Conservation (phyloP, 352 stramenopile species). For the Globisporangium spinosum region DNA sequence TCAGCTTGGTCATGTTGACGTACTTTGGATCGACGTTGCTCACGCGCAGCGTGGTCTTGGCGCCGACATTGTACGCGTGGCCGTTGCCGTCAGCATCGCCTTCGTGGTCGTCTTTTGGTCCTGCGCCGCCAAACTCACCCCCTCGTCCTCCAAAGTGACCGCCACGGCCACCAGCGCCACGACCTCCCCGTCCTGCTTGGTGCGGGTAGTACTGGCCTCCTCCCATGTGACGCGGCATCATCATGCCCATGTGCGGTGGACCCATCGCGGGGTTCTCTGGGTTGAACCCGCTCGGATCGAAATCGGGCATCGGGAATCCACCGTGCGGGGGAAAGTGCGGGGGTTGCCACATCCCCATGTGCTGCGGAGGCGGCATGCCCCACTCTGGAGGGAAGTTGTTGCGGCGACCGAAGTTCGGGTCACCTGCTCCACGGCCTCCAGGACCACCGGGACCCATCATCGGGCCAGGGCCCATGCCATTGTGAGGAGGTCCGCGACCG, state of each 20-base stretch:
- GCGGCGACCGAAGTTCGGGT: slow-evolving; percentile 39
- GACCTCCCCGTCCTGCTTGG: slow-evolving; percentile 35
- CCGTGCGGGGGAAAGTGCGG: slow-evolving; percentile 39
- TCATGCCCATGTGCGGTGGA: slow-evolving; percentile 53
- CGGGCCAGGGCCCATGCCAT: slow-evolving; percentile 7
- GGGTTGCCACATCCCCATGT: slow-evolving; percentile 63
- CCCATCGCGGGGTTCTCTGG: slow-evolving; percentile 59
- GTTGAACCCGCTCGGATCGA: slow-evolving; percentile 69
- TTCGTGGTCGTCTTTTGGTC: slow-evolving; percentile 25
- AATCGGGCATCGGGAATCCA: slow-evolving; percentile 51
- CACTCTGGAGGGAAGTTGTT: slow-evolving; percentile 71
- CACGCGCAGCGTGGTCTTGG: slow-evolving; percentile 78
- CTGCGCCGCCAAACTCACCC: slow-evolving; percentile 20
- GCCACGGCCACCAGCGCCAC: slow-evolving; percentile 22
- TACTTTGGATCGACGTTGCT: slow-evolving; percentile 86
- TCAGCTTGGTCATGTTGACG: slow-evolving; percentile 88
- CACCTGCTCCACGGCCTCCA: slow-evolving; percentile 13
- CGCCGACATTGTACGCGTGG: slow-evolving; percentile 14
- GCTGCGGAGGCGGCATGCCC: slow-evolving; percentile 55
- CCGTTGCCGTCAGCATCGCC: slow-evolving; percentile 4
- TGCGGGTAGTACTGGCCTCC: slow-evolving; percentile 45
- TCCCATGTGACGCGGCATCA: slow-evolving; percentile 60
- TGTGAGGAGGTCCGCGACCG: slow-evolving; percentile 14
- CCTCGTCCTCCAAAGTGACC: slow-evolving; percentile 35
- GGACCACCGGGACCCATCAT: slow-evolving; percentile 13